These are phyloP conservation scores for Hericium alpestre DNA, from an alignment of 768 basidiomycete genomes.

Conservation along the genomic window DNA sequence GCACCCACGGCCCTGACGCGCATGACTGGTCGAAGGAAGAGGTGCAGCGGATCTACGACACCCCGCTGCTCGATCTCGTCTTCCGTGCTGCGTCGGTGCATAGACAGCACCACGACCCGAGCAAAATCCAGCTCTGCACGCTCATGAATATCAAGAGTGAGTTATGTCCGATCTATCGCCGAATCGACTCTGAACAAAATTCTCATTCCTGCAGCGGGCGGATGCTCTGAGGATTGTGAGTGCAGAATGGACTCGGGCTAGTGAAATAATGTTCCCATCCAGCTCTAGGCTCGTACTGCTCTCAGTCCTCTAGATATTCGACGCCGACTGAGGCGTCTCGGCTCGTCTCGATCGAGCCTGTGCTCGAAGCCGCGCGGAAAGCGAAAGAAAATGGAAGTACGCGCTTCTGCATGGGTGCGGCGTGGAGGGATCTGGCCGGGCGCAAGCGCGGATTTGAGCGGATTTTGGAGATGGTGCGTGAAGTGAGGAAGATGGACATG, in stretches of 20 bases:
- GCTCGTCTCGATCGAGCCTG: constrained; percentile 82
- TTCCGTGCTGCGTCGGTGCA: constrained; percentile 81
- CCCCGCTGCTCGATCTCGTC: constrained; percentile 79
- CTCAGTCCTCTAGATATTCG: constrained; percentile 89
- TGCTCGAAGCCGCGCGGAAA: constrained; percentile 82
- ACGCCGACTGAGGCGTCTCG: constrained; percentile 84
- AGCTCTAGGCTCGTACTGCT: constrained; percentile 82
- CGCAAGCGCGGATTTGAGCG: constrained; percentile 88
- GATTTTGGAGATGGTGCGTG: constrained; percentile 85
- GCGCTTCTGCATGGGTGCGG: constrained; percentile 98
- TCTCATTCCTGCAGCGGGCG: constrained; percentile 53
- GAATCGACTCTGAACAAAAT: constrained; percentile 9
- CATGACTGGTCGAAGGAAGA: constrained; percentile 68
- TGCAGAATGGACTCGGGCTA: background rate
- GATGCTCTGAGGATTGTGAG: constrained; percentile 92
- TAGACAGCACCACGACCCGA: constrained; percentile 76
- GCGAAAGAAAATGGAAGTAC: constrained; percentile 97
- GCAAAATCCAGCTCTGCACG: constrained; percentile 90
- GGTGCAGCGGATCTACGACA: constrained; percentile 78
- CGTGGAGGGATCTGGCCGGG: constrained; percentile 91
- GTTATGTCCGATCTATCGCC: constrained; percentile 27
- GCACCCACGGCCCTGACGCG: constrained; percentile 27
- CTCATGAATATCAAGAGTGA: constrained; percentile 97
- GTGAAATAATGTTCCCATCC: too few relatives aligned
- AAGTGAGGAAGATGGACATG: constrained; percentile 93